Evolutionary conservation across 805 yeast genomes (phyloP).

Genomic region (Candida loeiensis): DNA sequence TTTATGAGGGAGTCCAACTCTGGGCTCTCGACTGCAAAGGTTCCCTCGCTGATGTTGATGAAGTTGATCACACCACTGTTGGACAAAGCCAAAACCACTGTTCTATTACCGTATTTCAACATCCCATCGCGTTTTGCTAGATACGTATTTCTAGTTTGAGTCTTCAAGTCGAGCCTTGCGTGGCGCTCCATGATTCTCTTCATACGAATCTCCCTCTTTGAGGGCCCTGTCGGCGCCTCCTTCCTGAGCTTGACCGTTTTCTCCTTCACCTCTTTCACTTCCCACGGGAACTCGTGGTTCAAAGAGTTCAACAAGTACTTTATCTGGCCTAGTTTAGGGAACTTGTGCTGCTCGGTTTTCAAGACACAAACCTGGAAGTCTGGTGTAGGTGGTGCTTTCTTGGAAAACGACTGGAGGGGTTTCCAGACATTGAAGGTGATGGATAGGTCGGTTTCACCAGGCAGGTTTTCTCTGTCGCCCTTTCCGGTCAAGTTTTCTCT

Average conservation of each 20-base stretch:
- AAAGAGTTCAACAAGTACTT: constrained; percentile 23
- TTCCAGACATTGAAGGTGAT: constrained; percentile 77
- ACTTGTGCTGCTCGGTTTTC: constrained; percentile 38
- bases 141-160: constrained; percentile 26
- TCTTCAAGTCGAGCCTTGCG: constrained; percentile 19
- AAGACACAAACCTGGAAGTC: constrained; percentile 70
- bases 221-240: constrained; percentile 10
- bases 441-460: background rate
- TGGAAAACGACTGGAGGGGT: constrained; percentile 68
- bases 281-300: constrained; percentile 6
- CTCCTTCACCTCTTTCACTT: background rate
- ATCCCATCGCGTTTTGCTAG: constrained; percentile 32
- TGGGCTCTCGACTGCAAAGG: constrained; percentile 34
- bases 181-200: constrained; percentile 26
- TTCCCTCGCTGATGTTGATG: constrained; percentile 48
- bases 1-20: constrained; percentile 17
- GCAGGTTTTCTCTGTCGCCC: background rate
- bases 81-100: constrained; percentile 62
- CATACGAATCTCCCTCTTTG: constrained; percentile 25
- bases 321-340: constrained; percentile 48
- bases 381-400: constrained; percentile 65
- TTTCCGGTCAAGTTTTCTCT: background rate
- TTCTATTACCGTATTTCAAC: constrained; percentile 51
- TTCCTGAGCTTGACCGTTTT: constrained; percentile 2
- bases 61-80: constrained; percentile 76